Conservation (phyloP, 202 grass and related monocot genomes). For the Dendrocalamus latiflorus region DNA sequence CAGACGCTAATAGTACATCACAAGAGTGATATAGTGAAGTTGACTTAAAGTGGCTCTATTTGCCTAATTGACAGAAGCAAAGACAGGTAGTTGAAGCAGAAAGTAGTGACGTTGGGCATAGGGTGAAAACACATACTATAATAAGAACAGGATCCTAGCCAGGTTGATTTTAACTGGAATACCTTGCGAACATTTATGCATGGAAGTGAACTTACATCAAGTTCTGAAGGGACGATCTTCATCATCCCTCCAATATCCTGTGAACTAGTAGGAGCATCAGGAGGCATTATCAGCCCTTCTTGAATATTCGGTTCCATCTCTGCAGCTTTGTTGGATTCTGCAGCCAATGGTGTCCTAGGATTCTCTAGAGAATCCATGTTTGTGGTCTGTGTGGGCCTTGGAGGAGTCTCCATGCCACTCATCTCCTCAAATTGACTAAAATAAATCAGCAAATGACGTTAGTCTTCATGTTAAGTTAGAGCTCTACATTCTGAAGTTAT, state of each 20-base stretch:
- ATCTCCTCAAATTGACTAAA: slow-evolving; percentile 88
- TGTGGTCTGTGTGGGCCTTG: slow-evolving; percentile 33
- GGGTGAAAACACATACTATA: not conserved
- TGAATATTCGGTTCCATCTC: slow-evolving; percentile 31
- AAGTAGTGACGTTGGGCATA: not conserved
- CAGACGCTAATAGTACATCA: not conserved
- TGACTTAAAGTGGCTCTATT: not conserved
- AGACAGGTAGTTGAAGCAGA: not conserved
- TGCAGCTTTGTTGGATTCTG: slow-evolving; percentile 32
- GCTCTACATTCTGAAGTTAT: slow-evolving; percentile 23
- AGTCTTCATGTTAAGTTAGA: slow-evolving; percentile 23
- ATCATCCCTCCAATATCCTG: slow-evolving; percentile 56
- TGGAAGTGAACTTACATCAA: slow-evolving; percentile 52
- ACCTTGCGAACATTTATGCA: not conserved
- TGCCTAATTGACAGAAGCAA: not conserved
- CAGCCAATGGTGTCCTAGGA: slow-evolving; percentile 23
- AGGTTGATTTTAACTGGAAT: not conserved
- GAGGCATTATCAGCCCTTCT: slow-evolving; percentile 11
- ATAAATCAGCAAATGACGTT: slow-evolving; percentile 13
- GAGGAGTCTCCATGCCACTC: slow-evolving; percentile 65
- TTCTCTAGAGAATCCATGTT: slow-evolving; percentile 46
- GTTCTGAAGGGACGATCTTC: slow-evolving; percentile 62
- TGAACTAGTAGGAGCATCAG: slow-evolving; percentile 34
- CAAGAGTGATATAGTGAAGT: not conserved
- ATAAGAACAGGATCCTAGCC: not conserved